Percentiles rank a stretch among this genome's conserved stretches.
phyloP scores from a whole-genome alignment of 345 rosid genomes.

The Arabis alpina region DNA sequence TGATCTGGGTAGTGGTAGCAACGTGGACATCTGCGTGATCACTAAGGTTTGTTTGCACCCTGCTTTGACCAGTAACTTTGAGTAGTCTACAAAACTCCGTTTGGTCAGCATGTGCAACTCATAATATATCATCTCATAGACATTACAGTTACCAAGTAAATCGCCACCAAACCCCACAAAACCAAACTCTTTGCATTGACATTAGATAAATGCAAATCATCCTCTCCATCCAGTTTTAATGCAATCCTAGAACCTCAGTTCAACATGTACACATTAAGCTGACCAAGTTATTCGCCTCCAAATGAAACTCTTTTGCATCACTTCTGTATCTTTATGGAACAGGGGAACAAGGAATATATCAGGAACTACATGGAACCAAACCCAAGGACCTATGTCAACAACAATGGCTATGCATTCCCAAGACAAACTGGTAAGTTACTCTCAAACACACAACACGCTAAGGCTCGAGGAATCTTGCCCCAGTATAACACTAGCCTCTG shows the following conservation, averaged over 20 bases:
- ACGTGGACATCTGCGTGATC: constrained; percentile 85
- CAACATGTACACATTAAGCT: constrained; percentile 1
- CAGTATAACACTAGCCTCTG: not conserved
- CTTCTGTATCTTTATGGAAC: constrained; percentile 38
- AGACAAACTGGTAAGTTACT: constrained; percentile 60
- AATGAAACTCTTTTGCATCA: not conserved
- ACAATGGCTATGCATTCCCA: constrained; percentile 62
- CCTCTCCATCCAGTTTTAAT: constrained; percentile 1
- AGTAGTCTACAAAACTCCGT: not conserved
- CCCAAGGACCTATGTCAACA: constrained; percentile 68
- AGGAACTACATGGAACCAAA: constrained; percentile 83
- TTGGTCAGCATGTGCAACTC: constrained; percentile 4
- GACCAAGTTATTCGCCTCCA: not conserved
- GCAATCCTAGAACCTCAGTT: not conserved
- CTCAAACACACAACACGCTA: not conserved
- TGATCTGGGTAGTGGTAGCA: constrained; percentile 90
- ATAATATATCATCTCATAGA: constrained; percentile 2
- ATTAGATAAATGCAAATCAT: not conserved
- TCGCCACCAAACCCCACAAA: not conserved
- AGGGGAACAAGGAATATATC: constrained; percentile 78
- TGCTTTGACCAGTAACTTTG: not conserved
- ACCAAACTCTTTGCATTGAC: not conserved
- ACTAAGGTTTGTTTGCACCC: constrained; percentile 58
- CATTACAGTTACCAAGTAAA: constrained; percentile 1
- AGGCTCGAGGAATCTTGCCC: not conserved